These are phyloP conservation scores for Monosporascus cannonballus DNA, from an alignment of 2,329 filamentous ascomycete genomes.

Conservation along the genomic window DNA sequence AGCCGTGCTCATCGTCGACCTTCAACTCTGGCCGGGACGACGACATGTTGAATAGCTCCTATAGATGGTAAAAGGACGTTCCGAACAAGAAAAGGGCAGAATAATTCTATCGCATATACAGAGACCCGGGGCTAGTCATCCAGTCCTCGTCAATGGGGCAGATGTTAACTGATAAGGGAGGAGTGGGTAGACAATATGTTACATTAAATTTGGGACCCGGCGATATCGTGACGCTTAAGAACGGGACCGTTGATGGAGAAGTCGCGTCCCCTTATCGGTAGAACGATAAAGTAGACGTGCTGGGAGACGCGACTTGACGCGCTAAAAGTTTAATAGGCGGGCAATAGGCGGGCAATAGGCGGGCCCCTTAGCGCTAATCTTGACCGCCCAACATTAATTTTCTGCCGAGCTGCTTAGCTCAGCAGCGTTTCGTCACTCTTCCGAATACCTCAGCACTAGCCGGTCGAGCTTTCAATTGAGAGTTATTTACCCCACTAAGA, in stretches of 20 bases:
- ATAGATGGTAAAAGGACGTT: not conserved
- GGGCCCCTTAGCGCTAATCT: too few species aligned
- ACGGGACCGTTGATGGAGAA: not conserved
- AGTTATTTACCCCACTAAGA: constrained; percentile 3
- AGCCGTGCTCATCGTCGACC: constrained; percentile 95
- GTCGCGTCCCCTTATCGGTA: not conserved
- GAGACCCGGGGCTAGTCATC: too few species aligned
- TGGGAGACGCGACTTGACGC: constrained; percentile 3
- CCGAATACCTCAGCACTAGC: too few species aligned
- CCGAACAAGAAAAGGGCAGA: too few species aligned
- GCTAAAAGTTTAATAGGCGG: not conserved
- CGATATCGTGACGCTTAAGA: not conserved
- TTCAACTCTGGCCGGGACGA: constrained; percentile 55
- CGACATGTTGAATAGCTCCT: constrained; percentile 33
- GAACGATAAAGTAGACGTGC: not conserved
- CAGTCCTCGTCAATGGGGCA: not conserved
- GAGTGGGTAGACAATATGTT: not conserved
- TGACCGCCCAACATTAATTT: not conserved
- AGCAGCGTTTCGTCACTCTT: not conserved
- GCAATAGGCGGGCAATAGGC: too few species aligned
- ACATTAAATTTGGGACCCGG: not conserved
- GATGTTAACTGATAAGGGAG: not conserved
- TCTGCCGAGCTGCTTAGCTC: not conserved
- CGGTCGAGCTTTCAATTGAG: not conserved
- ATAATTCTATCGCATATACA: too few species aligned